Conservation (phyloP, 805 yeast species). For the Kurtzmaniella cleridarum region DNA sequence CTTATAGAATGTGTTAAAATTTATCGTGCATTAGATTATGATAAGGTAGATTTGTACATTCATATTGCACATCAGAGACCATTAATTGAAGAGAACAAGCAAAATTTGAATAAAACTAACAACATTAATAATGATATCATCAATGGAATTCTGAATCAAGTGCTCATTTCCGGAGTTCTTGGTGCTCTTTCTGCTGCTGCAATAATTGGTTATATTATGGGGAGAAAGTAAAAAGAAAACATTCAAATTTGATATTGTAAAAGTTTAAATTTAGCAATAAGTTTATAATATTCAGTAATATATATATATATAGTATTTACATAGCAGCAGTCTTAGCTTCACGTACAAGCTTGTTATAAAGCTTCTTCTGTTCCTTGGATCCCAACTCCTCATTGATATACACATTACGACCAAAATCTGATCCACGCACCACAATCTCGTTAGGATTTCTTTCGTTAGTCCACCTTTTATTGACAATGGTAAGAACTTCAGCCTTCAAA, state of each 20-base stretch:
- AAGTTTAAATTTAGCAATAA: too few species aligned
- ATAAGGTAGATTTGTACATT: conserved; percentile 66
- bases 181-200: conserved; percentile 56
- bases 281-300: neutral
- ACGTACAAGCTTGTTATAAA: conserved; percentile 40
- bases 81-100: conserved; percentile 15
- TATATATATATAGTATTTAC: neutral
- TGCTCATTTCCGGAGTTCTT: conserved; percentile 59
- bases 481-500: conserved; percentile 32
- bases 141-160: conserved; percentile 55
- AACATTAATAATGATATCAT: conserved; percentile 23
- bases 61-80: conserved; percentile 57
- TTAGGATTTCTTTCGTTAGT: conserved; percentile 68
- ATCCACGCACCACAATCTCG: conserved; percentile 57
- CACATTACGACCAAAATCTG: conserved; percentile 55
- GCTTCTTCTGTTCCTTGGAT: conserved; percentile 39
- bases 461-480: conserved; percentile 37
- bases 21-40: conserved; percentile 41
- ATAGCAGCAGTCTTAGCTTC: conserved; percentile 33
- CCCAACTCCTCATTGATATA: conserved; percentile 48
- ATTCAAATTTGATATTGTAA: too few species aligned
- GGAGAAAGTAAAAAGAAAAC: conserved; percentile 29
- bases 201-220: conserved; percentile 49
- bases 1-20: conserved; percentile 66
- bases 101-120: conserved; percentile 11